Percentiles rank a stretch among this genome's conserved stretches.
Conservation (phyloP, 78 protist species). For the Dictyostelium firmibasis region DNA sequence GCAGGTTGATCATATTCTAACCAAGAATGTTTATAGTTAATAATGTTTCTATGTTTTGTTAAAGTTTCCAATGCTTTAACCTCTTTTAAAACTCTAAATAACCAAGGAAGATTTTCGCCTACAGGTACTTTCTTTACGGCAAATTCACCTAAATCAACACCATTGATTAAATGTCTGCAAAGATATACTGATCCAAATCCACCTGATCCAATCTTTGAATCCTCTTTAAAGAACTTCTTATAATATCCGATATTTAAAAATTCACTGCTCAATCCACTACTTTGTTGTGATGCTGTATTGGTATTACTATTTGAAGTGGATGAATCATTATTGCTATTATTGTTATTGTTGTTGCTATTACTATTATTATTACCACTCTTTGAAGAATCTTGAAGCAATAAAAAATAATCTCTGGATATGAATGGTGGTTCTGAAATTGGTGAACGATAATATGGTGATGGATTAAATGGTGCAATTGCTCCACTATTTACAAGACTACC, state of each 20-base stretch:
- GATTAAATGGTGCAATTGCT: not conserved
- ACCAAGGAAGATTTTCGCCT: slow-evolving; percentile 86
- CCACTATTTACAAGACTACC: not conserved
- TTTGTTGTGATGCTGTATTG: not conserved
- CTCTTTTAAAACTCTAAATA: slow-evolving; percentile 56
- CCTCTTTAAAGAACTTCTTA: slow-evolving; percentile 55
- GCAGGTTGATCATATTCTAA: slow-evolving; percentile 79
- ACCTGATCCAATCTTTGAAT: slow-evolving; percentile 73
- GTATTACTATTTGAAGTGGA: not conserved
- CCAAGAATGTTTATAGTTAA: slow-evolving; percentile 87
- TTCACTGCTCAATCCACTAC: slow-evolving; percentile 19
- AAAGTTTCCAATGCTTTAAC: slow-evolving; percentile 83
- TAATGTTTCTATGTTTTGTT: slow-evolving; percentile 84
- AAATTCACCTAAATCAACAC: slow-evolving; percentile 83
- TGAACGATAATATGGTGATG: not conserved
- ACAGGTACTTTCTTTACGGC: slow-evolving; percentile 87
- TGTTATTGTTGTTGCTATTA: not conserved
- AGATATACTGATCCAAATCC: slow-evolving; percentile 80
- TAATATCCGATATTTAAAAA: slow-evolving; percentile 76
- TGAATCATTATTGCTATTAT: not conserved
- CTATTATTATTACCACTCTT: not conserved
- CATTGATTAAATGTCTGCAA: slow-evolving; percentile 79
- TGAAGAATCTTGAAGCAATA: slow-evolving; percentile 19
- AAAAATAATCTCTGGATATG: slow-evolving; percentile 66
- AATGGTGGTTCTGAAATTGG: not conserved